Conservation (phyloP, 257 asterid genomes). For the Anisodus acutangulus region DNA sequence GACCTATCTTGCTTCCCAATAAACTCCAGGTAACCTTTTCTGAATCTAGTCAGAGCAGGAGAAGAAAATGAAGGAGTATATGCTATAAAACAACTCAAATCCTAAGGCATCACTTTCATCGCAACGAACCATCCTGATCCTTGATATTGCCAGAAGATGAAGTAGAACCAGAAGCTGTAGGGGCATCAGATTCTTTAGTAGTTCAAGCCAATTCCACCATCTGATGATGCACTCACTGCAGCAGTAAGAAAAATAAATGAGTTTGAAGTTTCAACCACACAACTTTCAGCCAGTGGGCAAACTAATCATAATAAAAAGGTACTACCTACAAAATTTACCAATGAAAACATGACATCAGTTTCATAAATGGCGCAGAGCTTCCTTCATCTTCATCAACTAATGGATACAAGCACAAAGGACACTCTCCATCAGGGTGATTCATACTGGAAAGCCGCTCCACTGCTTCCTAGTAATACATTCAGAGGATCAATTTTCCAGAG, state of each 20-base stretch:
- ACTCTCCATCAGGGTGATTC: conserved; percentile 95
- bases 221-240: conserved; percentile 81
- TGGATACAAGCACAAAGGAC: conserved; percentile 82
- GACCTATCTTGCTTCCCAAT: neutral
- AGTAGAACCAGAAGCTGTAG: conserved; percentile 44
- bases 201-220: conserved; percentile 83
- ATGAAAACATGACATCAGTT: conserved; percentile 98
- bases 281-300: conserved; percentile 19
- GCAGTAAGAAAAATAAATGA: conserved; percentile 32
- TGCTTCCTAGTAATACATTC: conserved; percentile 69
- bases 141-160: conserved; percentile 44
- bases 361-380: conserved; percentile 71
- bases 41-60: conserved; percentile 15
- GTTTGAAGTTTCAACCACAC: conserved; percentile 24
- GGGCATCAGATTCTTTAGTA: conserved; percentile 51
- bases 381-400: conserved; percentile 71
- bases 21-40: neutral
- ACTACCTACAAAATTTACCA: conserved; percentile 53
- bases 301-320: conserved; percentile 12
- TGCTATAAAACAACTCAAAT: conserved; percentile 6
- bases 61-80: neutral
- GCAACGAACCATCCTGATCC: conserved; percentile 56
- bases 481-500: conserved; percentile 36
- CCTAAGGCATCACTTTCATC: conserved; percentile 4
- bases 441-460: conserved; percentile 87